Evolutionary conservation across 176 grass and related monocot species (phyloP), one percentile per base, ranked within the genome.

Genomic region (Oryza punctata): DNA sequence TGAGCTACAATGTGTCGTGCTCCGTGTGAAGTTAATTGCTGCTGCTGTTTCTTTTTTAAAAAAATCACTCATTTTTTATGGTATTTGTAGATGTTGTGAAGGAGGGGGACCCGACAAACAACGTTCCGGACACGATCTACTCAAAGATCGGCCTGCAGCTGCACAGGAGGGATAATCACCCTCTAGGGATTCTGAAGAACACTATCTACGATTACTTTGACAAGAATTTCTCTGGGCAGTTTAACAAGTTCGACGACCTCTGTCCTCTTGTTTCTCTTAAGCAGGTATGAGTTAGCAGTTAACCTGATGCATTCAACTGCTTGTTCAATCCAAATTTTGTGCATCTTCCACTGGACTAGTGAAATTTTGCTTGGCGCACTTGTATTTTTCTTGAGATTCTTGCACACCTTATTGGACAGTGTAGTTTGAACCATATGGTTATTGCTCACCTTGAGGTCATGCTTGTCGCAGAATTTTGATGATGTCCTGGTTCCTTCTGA

Each of bases 231-330:
- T 7, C 87, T 28, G 75, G 90, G 14, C 78, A 90, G 65, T 98
- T 92, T 82, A 83, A 87, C 67, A 96, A 98, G 85, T 95, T 96
- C 66, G 96, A 98, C 78, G 91, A 98, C 88, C 93, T 96, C 75
- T 92, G 93, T 47, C 96, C 93, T 26, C 89, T 98, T 90, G 96
- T 96, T 80, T 91, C 96, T 49, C 64, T 91, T 49, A 95, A 96
- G 29, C 85, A 98, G 96, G 96, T 98, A 87, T 28, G 76, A 9
- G 24, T 19, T 67, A 68, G 15, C 11, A 25, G 41, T 32, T 75
- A 33, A 13, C 63, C 7, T 40, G 13, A 44, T 25, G 23, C 52
- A 50, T 70, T 60, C 1, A 43, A 29, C 57, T 29, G 66, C 14
- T 1, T 71, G 19, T 70, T 65, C 14, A 57, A 63, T 84, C 8